Base-by-base conservation (phyloP, 2,329 filamentous ascomycete species). In the Exophiala aquamarina region DNA sequence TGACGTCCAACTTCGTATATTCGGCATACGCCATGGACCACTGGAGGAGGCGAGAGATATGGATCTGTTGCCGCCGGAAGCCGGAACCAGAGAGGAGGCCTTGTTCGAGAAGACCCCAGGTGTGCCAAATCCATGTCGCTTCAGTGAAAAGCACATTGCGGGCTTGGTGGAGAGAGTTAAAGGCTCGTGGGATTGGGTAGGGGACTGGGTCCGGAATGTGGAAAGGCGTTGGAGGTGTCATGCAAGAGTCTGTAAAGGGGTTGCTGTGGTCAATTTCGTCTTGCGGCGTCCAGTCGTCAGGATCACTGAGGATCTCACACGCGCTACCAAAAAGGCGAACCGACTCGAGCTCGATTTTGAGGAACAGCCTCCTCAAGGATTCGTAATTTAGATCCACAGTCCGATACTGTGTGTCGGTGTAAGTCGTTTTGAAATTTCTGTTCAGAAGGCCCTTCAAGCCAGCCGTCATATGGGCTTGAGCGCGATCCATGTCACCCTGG, bases 1-100 rank as follows among this genome's bases (percentile, higher is more conserved):
- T 26, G 8, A 17, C 21, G 17, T 50, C 54, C 32, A n/a, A 41
- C 29, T 57, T 57, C 29, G 34, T 41, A 41, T 47, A 55, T 28
- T 59, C 55, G 3, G 55, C 57, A 40, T 55, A 59, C 9, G 55
- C 53, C 46, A 55, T 54, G 4, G 47, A 51, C 57, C 57, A 59
- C n/a, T 47, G 45, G 23, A 59, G 36, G 11, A 58, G 40, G n/a
- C 57, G 52, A 13, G 41, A 42, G 21, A 58, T 56, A 42, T 59
- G 57, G 2, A 43, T 45, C 10, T 58, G 56, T 26, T 58, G 57
- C 3, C 49, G 42, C 5, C 41, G 28, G 29, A 54, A 57, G 3
- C 52, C 49, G 10, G 34, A 29, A 2, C 49, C 52, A 7, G 42
- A 35, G 19, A 54, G 38, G 11, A 39, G 18, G 17, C 54, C 54